Conservation (phyloP, 257 asterid genomes). For the Cynanchum wilfordii region DNA sequence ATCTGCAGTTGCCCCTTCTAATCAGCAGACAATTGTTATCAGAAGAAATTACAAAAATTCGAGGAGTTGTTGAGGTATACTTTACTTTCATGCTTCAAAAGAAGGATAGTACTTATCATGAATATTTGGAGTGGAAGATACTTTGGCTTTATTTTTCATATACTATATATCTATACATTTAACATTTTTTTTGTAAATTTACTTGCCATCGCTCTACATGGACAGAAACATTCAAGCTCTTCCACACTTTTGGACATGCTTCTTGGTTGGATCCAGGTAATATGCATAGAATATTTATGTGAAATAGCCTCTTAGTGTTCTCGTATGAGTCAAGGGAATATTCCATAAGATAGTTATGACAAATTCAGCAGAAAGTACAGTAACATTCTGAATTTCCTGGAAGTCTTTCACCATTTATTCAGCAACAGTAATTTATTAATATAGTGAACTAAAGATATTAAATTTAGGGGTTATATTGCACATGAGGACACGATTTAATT, state of each 20-base stretch:
- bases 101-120: slow-evolving; percentile 9
- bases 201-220: background rate
- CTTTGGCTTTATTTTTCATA: background rate
- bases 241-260: slow-evolving; percentile 62
- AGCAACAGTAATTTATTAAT: background rate
- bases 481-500: background rate
- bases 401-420: background rate
- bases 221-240: slow-evolving; percentile 54
- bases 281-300: slow-evolving; percentile 1
- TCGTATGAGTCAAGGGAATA: background rate
- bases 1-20: slow-evolving; percentile 83
- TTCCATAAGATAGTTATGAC: background rate
- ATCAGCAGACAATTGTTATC: slow-evolving; percentile 52
- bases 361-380: background rate
- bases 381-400: background rate
- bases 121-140: background rate
- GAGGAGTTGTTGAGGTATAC: slow-evolving; percentile 62
- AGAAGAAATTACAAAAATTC: slow-evolving; percentile 66
- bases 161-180: background rate
- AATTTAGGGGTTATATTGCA: background rate
- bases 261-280: slow-evolving; percentile 90
- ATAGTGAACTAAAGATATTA: background rate
- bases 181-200: background rate
- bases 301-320: slow-evolving; percentile 5
- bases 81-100: slow-evolving; percentile 18